Evolutionary conservation across 2,329 filamentous ascomycete species (phyloP).

Genomic region (Geosmithia putterillii): DNA sequence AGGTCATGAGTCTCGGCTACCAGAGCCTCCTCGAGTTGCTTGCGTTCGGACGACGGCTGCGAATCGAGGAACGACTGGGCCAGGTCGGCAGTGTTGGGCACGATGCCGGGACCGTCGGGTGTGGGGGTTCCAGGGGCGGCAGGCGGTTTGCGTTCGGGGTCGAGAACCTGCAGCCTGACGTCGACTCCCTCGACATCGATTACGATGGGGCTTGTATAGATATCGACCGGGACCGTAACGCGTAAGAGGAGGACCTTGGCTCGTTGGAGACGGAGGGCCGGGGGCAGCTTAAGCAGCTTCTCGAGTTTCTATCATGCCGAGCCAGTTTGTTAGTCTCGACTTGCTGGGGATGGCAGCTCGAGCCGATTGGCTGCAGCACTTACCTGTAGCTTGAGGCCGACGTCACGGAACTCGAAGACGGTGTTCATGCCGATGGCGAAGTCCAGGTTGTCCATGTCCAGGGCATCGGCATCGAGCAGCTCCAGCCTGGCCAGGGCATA

Average conservation of each 20-base stretch:
- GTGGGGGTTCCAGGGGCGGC: conserved; percentile 29
- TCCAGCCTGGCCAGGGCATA: conserved; percentile 77
- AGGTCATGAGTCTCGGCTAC: conserved; percentile 50
- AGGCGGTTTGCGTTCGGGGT: conserved; percentile 13
- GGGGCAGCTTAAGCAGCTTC: conserved; percentile 60
- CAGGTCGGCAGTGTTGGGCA: conserved; percentile 61
- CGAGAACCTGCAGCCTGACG: conserved; percentile 47
- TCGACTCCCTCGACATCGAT: conserved; percentile 75
- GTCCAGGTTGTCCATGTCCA: conserved; percentile 79
- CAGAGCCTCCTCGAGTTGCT: conserved; percentile 56
- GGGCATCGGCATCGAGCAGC: conserved; percentile 73
- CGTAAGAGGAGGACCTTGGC: conserved; percentile 67
- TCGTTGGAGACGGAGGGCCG: conserved; percentile 56
- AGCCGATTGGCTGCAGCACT: conserved; percentile 7
- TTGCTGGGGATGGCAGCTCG: not conserved
- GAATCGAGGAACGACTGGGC: conserved; percentile 69
- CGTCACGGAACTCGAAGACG: conserved; percentile 75
- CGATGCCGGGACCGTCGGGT: conserved; percentile 16
- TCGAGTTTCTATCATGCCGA: conserved; percentile 58
- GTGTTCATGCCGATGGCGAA: conserved; percentile 72
- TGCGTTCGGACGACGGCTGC: conserved; percentile 52
- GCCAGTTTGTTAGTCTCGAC: not conserved
- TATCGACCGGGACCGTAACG: conserved; percentile 76
- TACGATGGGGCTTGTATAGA: conserved; percentile 72
- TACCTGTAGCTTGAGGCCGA: conserved; percentile 70